Percentiles rank a stretch among this genome's conserved stretches.
Conservation (phyloP, 2,329 filamentous ascomycete species). For the Cladophialophora chaetospira region DNA sequence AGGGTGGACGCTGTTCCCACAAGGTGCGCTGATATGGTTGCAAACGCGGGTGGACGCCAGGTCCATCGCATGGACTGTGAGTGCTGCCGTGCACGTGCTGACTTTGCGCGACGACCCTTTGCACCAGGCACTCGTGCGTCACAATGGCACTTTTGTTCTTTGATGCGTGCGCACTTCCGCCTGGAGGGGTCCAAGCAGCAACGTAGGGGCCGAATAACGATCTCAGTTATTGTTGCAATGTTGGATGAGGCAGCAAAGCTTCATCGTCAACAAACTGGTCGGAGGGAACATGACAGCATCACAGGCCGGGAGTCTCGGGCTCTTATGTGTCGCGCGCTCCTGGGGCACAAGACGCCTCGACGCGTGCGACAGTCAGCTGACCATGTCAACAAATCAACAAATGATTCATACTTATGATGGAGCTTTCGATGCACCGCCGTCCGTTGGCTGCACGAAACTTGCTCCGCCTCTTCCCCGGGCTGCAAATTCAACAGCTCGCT, state of each 20-base stretch:
- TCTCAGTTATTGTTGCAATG: too few species aligned
- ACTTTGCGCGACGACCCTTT: background rate
- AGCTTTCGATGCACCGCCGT: background rate
- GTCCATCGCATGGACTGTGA: too few species aligned
- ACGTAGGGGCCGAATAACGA: background rate
- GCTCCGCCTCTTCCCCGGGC: background rate
- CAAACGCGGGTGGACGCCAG: too few species aligned
- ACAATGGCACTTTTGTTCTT: constrained; percentile 8
- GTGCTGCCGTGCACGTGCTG: too few species aligned
- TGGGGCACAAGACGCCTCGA: constrained; percentile 9
- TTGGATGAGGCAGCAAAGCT: background rate
- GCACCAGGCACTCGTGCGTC: constrained; percentile 1
- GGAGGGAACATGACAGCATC: constrained; percentile 1
- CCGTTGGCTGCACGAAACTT: background rate
- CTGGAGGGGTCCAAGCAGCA: background rate
- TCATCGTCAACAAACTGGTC: background rate
- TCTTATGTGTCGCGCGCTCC: background rate
- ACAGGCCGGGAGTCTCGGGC: background rate
- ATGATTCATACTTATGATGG: constrained; percentile 1
- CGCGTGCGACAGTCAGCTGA: constrained; percentile 17
- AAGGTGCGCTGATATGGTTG: background rate
- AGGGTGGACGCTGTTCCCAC: background rate
- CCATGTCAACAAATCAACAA: constrained; percentile 6
- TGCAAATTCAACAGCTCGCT: background rate
- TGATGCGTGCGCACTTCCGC: background rate